Evolutionary conservation across 2,329 filamentous ascomycete genomes (phyloP).

Genomic region (Diaporthe sp.): DNA sequence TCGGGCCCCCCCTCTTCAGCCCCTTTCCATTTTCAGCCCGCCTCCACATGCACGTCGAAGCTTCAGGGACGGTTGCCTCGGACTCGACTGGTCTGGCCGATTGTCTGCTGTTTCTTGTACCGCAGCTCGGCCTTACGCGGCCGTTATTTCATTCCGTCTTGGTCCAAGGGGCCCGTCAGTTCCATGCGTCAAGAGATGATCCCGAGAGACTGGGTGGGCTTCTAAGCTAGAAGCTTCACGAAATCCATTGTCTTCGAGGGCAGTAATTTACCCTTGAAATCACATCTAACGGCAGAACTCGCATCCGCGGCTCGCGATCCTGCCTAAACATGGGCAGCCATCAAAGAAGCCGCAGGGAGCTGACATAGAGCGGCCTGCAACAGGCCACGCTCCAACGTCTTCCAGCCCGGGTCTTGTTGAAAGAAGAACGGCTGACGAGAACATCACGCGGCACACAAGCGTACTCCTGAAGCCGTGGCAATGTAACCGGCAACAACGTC

Average conservation of each 20-base stretch:
- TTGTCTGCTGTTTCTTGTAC: constrained; percentile 4
- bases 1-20: constrained; percentile 11
- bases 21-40: constrained; percentile 13
- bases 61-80: background rate
- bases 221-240: background rate
- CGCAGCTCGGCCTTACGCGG: background rate
- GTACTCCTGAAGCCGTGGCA: background rate
- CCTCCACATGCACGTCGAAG: background rate
- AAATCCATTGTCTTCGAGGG: background rate
- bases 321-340: too few relatives aligned
- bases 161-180: background rate
- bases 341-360: background rate
- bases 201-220: background rate
- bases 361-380: background rate
- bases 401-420: background rate
- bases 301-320: too few relatives aligned
- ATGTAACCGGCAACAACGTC: background rate
- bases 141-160: background rate
- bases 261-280: background rate
- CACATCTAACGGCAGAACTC: background rate
- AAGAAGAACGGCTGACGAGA: constrained; percentile 7
- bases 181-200: background rate
- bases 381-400: background rate
- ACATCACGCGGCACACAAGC: constrained; percentile 20
- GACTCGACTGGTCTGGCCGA: background rate